These are phyloP conservation scores for Radiomyces spectabilis DNA, from an alignment of 192 early-diverging fungal genomes.

Conservation along the genomic window DNA sequence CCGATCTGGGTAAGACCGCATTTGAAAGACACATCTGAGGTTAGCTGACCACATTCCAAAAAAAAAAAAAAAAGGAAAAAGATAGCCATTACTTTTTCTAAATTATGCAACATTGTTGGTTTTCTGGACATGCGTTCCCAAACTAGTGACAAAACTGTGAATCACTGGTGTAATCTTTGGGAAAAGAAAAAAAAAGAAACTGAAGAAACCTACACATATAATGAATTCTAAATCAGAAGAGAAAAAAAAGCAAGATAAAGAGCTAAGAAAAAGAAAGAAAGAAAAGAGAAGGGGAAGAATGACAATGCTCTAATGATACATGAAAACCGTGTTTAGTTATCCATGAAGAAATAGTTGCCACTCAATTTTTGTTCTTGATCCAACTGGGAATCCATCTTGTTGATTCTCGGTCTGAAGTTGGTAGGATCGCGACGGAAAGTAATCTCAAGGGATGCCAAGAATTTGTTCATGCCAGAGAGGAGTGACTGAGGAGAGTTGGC, in stretches of 20 bases:
- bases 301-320: neutral
- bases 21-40: neutral
- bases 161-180: too few species aligned
- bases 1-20: too few species aligned
- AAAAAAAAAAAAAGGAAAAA: neutral
- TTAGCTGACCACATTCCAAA: neutral
- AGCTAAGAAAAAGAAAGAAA: neutral
- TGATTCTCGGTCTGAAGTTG: conserved; percentile 96
- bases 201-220: neutral
- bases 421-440: conserved; percentile 97
- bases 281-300: neutral
- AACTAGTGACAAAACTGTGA: too few species aligned
- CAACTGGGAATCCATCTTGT: conserved; percentile 90
- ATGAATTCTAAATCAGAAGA: neutral
- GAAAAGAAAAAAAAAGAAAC: neutral
- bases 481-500: conserved; percentile 85
- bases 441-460: conserved; percentile 85
- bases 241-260: neutral
- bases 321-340: conserved; percentile 8
- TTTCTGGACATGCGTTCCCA: too few species aligned
- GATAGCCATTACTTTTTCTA: too few species aligned
- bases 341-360: conserved; percentile 50
- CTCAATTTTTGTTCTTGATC: conserved; percentile 92
- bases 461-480: conserved; percentile 93
- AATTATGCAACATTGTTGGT: too few species aligned